Base-by-base conservation (phyloP, 805 yeast species). In the Saturnispora kantuleensis region DNA sequence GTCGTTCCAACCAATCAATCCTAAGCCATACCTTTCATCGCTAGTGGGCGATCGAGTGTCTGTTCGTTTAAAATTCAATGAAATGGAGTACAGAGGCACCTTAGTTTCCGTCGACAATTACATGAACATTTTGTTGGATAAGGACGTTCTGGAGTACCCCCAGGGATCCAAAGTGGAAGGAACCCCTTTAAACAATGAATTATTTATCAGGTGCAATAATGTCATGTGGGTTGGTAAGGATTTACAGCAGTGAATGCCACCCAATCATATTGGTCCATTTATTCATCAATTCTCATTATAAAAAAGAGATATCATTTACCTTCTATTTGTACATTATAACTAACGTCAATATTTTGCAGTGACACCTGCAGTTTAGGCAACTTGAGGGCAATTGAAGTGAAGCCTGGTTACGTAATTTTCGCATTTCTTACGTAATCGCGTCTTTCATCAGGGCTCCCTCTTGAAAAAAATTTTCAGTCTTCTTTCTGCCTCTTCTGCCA, bases 191-290 rank as follows among this genome's bases (percentile, higher is more conserved):
- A 58, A 60, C 4, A 59, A 57, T 17, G 96, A 89, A 53, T 68
- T 90, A 17, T 83, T 90, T 57, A 81, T 89, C 46, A 71, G 97
- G 58, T 89, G 97, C 62, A 89, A 89, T 59, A 89, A 90, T 53
- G 96, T 89, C 1, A 68, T 89, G 38, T 87, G 85, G 77, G 67
- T 84, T 17, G 71, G 83, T 41, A 76, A 73, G 48, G 65, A 58
- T 33, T 15, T 40, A 13, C 42, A 65, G 76, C 45, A 72, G 68
- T 47, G 62, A 12, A n/a, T 13, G 8, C 16, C 12, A 35, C 34
- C n/a, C n/a, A 31, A 31, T 21, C 26, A 21, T 7, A 21, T 5
- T 21, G 26, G 26, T 21, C 26, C 26, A 21, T 21, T 21, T 21
- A 21, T 21, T 21, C 26, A 21, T 21, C 26, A 7, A 21, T 21